These are phyloP conservation scores for Rhynchospora breviuscula DNA, from an alignment of 176 grass and related monocot genomes.

Conservation along the genomic window DNA sequence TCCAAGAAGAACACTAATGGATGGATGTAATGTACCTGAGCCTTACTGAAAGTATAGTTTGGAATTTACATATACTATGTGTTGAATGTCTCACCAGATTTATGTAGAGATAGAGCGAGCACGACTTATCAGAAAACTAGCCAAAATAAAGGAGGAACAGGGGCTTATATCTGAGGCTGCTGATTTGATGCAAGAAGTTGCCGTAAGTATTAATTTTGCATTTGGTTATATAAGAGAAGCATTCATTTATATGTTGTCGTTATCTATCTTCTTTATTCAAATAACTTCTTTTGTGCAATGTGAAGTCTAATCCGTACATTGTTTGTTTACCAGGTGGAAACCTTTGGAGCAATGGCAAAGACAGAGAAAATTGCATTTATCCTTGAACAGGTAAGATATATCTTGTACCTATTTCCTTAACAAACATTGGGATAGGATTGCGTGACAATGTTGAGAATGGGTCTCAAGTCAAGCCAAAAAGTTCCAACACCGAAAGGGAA, in stretches of 20 bases:
- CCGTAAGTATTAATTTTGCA: slow-evolving; percentile 52
- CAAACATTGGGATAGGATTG: background rate
- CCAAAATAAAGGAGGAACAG: slow-evolving; percentile 89
- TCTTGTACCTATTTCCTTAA: background rate
- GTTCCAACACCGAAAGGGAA: background rate
- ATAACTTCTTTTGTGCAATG: slow-evolving; percentile 8
- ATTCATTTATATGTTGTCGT: background rate
- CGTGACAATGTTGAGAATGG: background rate
- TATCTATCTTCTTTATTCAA: background rate
- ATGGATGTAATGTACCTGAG: background rate
- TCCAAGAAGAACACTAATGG: background rate
- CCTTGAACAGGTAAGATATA: slow-evolving; percentile 65
- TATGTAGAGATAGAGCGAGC: slow-evolving; percentile 98
- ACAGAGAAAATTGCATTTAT: slow-evolving; percentile 98
- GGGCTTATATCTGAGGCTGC: slow-evolving; percentile 86
- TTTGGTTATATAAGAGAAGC: background rate
- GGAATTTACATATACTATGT: background rate
- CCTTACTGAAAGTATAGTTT: background rate
- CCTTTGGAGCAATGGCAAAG: slow-evolving; percentile 97
- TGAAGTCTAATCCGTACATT: background rate
- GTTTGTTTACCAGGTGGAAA: slow-evolving; percentile 61
- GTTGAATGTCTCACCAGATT: slow-evolving; percentile 43
- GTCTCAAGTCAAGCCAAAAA: background rate
- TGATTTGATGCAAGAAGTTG: slow-evolving; percentile 99
- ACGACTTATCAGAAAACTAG: slow-evolving; percentile 89